Base-by-base conservation (phyloP, 2,329 filamentous ascomycete species). In the Trichoderma simmonsii region DNA sequence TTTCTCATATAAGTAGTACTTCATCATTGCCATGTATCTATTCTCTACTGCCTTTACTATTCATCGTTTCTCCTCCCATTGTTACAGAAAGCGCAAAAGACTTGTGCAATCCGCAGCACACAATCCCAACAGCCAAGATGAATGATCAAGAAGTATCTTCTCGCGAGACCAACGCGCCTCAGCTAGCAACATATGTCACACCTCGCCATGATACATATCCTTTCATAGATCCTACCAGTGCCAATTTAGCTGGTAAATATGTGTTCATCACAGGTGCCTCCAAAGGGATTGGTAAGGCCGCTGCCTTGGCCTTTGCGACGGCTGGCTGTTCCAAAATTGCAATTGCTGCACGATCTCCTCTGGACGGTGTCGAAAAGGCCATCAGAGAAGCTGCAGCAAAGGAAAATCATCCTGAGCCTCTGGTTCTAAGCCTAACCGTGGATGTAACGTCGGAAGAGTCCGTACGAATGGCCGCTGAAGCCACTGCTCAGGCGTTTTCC, bases 211-310 rank as follows among this genome's bases (percentile, higher is more conserved):
- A 88, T 74, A 89, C 86, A 3, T 90, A 90, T 76, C 81, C 84
- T 0, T 81, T 80, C 72, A 89, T 90, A 76, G 79, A 39, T 18
- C 69, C 69, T 9, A 60, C 76, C 21, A 80, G 82, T 32, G 76
- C 78, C 43, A 75, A 85, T 73, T 82, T 85, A 34, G 66, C 76
- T 4, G 80, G 80, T 6, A 82, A 81, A 66, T 77, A 78, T 8
- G 78, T 84, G 60, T 82, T 91, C 71, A 84, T 91, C 65, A 88
- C 84, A 0, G 89, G 88, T 9, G 87, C 85, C 0, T 86, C 85
- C 3, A 85, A 84, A 51, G 87, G 88, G 3, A 84, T 89, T 43
- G 88, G 89, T 6, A 81, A 81, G 3, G 83, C 84, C 15, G 87
- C 85, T 4, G 88, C 87, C 1, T 76, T 87, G n/a, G 85, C 86